Evolutionary conservation across 768 basidiomycete species (phyloP).

Genomic region (Cubamyces sp.): DNA sequence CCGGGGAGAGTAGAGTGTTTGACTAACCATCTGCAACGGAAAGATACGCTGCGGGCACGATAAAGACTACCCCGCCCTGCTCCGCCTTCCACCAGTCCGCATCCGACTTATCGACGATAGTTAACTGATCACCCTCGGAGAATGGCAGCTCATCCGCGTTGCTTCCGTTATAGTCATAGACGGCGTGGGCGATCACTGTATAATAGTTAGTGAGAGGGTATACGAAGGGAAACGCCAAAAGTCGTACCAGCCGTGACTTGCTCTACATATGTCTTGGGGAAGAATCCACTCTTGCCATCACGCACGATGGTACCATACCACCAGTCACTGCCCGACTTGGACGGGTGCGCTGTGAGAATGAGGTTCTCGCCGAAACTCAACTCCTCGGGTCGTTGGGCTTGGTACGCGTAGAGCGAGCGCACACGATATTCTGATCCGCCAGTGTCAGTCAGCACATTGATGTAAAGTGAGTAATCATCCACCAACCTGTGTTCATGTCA

Average conservation of each 20-base stretch:
- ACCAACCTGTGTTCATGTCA: constrained; percentile 64
- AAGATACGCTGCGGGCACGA: constrained; percentile 92
- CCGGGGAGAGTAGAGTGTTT: constrained; percentile 52
- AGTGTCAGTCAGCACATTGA: constrained; percentile 11
- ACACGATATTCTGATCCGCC: constrained; percentile 64
- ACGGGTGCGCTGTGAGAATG: constrained; percentile 80
- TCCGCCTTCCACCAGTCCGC: constrained; percentile 97
- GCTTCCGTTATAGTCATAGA: constrained; percentile 75
- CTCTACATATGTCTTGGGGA: constrained; percentile 89
- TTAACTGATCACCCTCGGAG: constrained; percentile 74
- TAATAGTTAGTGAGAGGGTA: neutral
- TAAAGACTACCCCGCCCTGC: constrained; percentile 79
- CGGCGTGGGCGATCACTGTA: constrained; percentile 71
- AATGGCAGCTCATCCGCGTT: constrained; percentile 87
- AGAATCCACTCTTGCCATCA: constrained; percentile 77
- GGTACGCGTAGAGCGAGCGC: constrained; percentile 82
- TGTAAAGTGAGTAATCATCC: neutral
- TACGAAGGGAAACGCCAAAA: neutral
- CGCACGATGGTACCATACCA: constrained; percentile 81
- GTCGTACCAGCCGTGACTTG: constrained; percentile 67
- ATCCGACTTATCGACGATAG: constrained; percentile 82
- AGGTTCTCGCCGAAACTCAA: constrained; percentile 88
- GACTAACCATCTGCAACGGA: constrained; percentile 91
- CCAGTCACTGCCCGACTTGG: constrained; percentile 88
- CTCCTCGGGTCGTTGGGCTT: constrained; percentile 87